phyloP scores from a whole-genome alignment of 1,139 yeast species.

The Lodderomyces metapsilosis region DNA sequence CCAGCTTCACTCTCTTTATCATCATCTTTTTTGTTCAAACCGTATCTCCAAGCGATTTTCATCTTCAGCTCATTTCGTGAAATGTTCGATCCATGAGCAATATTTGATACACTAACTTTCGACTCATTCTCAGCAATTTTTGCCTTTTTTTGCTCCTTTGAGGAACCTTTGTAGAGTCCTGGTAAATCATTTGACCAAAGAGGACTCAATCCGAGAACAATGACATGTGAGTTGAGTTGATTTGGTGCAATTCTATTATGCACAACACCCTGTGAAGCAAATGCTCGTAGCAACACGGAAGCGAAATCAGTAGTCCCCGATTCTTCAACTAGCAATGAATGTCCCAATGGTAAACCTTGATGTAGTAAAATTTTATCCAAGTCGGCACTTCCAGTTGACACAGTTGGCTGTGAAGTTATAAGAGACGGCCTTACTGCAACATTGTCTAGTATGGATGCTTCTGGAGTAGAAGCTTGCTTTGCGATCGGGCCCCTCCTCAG shows the following conservation, averaged over 20 bases:
- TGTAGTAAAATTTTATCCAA: conserved; percentile 75
- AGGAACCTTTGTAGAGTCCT: conserved; percentile 71
- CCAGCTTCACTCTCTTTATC: conserved; percentile 15
- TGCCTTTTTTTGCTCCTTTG: conserved; percentile 63
- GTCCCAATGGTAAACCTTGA: conserved; percentile 83
- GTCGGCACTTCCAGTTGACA: conserved; percentile 76
- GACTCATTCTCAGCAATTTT: conserved; percentile 57
- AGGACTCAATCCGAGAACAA: conserved; percentile 62
- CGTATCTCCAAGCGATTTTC: conserved; percentile 89
- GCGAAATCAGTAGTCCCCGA: conserved; percentile 88
- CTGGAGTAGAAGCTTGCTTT: conserved; percentile 6
- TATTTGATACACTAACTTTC: conserved; percentile 66
- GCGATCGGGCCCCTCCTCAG: conserved; percentile 12
- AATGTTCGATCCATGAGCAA: conserved; percentile 31
- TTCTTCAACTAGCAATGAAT: conserved; percentile 72
- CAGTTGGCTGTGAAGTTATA: conserved; percentile 69
- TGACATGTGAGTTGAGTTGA: conserved; percentile 49
- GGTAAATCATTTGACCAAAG: conserved; percentile 76
- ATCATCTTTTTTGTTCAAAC: conserved; percentile 46
- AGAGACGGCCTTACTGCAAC: conserved; percentile 76
- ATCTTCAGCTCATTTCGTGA: conserved; percentile 43
- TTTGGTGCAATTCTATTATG: conserved; percentile 54
- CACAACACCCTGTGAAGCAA: conserved; percentile 76
- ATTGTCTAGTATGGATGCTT: conserved; percentile 26
- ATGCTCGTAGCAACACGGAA: conserved; percentile 66